Base-by-base conservation (phyloP, 1,139 yeast genomes). In the Hyphopichia fennica region DNA sequence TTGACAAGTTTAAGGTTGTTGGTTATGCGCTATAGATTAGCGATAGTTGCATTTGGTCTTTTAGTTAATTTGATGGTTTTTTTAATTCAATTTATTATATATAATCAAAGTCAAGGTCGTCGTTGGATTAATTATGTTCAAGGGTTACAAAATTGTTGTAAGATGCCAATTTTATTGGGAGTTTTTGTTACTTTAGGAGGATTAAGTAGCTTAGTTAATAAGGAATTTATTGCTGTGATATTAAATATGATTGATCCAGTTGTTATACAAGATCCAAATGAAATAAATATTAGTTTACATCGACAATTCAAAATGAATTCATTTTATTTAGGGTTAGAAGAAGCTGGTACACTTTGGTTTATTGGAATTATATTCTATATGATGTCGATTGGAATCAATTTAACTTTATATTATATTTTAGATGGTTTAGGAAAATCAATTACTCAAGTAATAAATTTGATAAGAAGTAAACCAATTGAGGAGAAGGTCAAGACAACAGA, bases 291-390 rank as follows among this genome's bases (percentile, higher is more conserved):
- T 40, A 59, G 63, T 38, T 42, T 60, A 19, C 51, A 54, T 37
- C 39, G 52, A 9, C 57, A 53, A 16, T 67, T 54, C 49, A 56
- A 53, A 41, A 47, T 65, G 40, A 67, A 70, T 42, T 53, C 66
- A 16, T 83, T 77, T 53, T 86, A 79, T 52, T 63, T 88, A 41
- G 96, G 96, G 0, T 62, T 86, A 8, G 82, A 82, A 46, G 89
- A 83, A 43, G 57, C 63, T 10, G 32, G 28, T 7, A 71, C 73
- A 34, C 56, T 83, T 33, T 77, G 82, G 69, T 67, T 81, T 45
- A 58, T 84, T 34, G 90, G 89, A 0, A 76, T 85, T 2, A 36
- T 84, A 1, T 77, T 84, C 47, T 66, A 79, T 37, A 42, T 75
- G 11, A 69, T 84, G 45, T 74, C 89, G 0, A 59, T 81, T 15